Evolutionary conservation across 2,329 filamentous ascomycete genomes (phyloP).

Genomic region (Ilyonectria destructans): DNA sequence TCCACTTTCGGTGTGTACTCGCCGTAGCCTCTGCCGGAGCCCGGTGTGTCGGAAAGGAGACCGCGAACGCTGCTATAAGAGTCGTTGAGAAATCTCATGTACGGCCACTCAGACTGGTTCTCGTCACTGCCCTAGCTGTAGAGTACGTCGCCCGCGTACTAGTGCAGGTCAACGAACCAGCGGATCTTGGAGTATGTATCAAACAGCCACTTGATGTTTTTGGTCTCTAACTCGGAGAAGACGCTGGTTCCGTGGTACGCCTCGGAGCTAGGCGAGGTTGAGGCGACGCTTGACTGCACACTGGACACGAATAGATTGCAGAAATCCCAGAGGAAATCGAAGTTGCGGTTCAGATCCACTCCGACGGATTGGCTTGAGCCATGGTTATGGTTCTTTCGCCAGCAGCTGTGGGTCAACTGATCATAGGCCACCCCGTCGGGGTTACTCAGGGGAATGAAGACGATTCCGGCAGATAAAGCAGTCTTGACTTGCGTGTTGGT

Average conservation of each 20-base stretch:
- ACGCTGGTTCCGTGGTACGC: slow-evolving; percentile 64
- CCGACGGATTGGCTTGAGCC: slow-evolving; percentile 45
- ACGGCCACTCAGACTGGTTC: slow-evolving; percentile 60
- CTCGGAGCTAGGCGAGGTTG: slow-evolving; percentile 56
- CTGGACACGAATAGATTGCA: slow-evolving; percentile 58
- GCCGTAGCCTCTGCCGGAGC: slow-evolving; percentile 52
- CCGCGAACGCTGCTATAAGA: slow-evolving; percentile 66
- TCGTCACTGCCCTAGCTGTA: slow-evolving; percentile 71
- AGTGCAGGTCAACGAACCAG: slow-evolving; percentile 72
- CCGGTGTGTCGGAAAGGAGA: slow-evolving; percentile 56
- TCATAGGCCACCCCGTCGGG: slow-evolving; percentile 66
- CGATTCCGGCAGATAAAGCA: slow-evolving; percentile 66
- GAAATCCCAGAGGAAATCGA: slow-evolving; percentile 63
- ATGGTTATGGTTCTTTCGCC: slow-evolving; percentile 68
- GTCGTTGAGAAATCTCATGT: slow-evolving; percentile 66
- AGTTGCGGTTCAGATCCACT: slow-evolving; percentile 59
- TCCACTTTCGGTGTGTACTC: slow-evolving; percentile 59
- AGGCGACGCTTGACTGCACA: slow-evolving; percentile 56
- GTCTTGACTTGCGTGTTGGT: slow-evolving; percentile 65
- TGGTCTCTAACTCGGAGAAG: slow-evolving; percentile 68
- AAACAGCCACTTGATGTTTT: slow-evolving; percentile 67
- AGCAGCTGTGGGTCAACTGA: slow-evolving; percentile 62
- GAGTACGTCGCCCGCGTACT: slow-evolving; percentile 64
- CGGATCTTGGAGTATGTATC: slow-evolving; percentile 64
- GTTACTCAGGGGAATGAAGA: slow-evolving; percentile 50